Percentiles rank a stretch among this genome's conserved stretches.
These are phyloP conservation scores for Metschnikowia reukaufii DNA, from an alignment of 805 yeast genomes.

Conservation along the genomic window DNA sequence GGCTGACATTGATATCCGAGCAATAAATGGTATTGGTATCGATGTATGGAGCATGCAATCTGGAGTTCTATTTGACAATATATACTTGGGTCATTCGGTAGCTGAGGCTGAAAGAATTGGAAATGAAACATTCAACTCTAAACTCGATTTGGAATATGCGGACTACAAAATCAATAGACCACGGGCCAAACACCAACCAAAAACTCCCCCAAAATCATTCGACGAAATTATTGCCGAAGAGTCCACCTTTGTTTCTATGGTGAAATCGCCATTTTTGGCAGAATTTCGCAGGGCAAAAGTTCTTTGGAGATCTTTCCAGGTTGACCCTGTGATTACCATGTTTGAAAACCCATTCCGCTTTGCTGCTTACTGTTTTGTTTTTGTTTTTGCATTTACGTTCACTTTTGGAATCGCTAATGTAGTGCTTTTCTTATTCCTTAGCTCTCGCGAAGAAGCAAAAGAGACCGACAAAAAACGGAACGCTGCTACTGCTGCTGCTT, in stretches of 20 bases:
- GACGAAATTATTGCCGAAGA: constrained; percentile 33
- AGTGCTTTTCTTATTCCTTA: constrained; percentile 24
- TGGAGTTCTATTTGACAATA: constrained; percentile 74
- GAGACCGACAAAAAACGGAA: constrained; percentile 2
- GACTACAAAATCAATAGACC: constrained; percentile 43
- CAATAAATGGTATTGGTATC: constrained; percentile 80
- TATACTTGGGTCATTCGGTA: constrained; percentile 83
- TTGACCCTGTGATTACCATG: constrained; percentile 47
- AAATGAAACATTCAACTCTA: constrained; percentile 65
- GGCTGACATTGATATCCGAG: constrained; percentile 45
- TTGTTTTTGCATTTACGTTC: constrained; percentile 42
- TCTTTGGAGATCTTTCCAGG: constrained; percentile 39
- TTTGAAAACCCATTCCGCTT: constrained; percentile 51
- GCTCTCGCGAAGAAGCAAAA: constrained; percentile 9
- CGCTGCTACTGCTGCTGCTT: neutral
- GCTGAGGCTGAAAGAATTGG: constrained; percentile 83
- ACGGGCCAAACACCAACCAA: constrained; percentile 42
- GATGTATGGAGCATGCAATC: constrained; percentile 87
- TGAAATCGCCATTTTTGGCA: constrained; percentile 1
- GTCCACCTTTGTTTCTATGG: neutral
- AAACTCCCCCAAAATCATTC: constrained; percentile 43
- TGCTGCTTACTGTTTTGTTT: constrained; percentile 44
- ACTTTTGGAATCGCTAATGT: constrained; percentile 45
- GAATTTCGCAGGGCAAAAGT: constrained; percentile 29
- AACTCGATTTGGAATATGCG: constrained; percentile 50